A percentile compares a stretch with the other conserved stretches of the same genome.
phyloP scores from a whole-genome alignment of 176 grass and related monocot genomes.

The Raddia guianensis region DNA sequence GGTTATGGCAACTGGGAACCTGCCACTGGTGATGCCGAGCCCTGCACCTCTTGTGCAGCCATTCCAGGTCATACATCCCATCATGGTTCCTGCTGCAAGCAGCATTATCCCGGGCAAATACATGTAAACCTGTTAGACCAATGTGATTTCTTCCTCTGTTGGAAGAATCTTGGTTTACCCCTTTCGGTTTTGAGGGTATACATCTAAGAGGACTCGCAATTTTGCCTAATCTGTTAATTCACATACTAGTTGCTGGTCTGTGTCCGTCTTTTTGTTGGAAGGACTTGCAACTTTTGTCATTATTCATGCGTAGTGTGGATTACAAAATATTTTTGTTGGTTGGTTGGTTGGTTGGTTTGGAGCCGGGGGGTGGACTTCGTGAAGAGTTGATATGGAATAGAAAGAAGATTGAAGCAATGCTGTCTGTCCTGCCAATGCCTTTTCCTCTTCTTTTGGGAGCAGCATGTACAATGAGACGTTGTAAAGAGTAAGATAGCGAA shows the following conservation, averaged over 20 bases:
- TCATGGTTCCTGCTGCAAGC: slow-evolving; percentile 56
- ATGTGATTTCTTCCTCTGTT: slow-evolving; percentile 39
- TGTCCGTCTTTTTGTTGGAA: slow-evolving; percentile 68
- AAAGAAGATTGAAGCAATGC: slow-evolving; percentile 43
- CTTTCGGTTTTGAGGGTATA: slow-evolving; percentile 34
- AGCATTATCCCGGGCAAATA: slow-evolving; percentile 54
- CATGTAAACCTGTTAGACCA: slow-evolving; percentile 52
- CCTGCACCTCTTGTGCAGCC: slow-evolving; percentile 55
- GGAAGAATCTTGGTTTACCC: slow-evolving; percentile 50
- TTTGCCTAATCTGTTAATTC: slow-evolving; percentile 54
- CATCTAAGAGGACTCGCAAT: slow-evolving; percentile 53
- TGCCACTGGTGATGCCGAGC: slow-evolving; percentile 52
- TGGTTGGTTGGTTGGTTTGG: too few relatives aligned
- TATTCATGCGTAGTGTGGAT: slow-evolving; percentile 34
- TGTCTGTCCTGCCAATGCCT: slow-evolving; percentile 36
- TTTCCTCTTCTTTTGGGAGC: slow-evolving; percentile 38
- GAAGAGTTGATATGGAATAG: slow-evolving; percentile 44
- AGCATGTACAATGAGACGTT: slow-evolving; percentile 45
- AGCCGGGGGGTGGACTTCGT: too few relatives aligned
- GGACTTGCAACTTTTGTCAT: slow-evolving; percentile 56
- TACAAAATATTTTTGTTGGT: slow-evolving; percentile 32
- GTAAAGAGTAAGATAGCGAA: slow-evolving; percentile 47
- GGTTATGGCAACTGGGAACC: slow-evolving; percentile 56
- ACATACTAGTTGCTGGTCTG: slow-evolving; percentile 59
- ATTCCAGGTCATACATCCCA: slow-evolving; percentile 51